Percentiles rank a stretch among this genome's conserved stretches.
Conservation (phyloP, 306 rosid genomes). For the Betula pendula region DNA sequence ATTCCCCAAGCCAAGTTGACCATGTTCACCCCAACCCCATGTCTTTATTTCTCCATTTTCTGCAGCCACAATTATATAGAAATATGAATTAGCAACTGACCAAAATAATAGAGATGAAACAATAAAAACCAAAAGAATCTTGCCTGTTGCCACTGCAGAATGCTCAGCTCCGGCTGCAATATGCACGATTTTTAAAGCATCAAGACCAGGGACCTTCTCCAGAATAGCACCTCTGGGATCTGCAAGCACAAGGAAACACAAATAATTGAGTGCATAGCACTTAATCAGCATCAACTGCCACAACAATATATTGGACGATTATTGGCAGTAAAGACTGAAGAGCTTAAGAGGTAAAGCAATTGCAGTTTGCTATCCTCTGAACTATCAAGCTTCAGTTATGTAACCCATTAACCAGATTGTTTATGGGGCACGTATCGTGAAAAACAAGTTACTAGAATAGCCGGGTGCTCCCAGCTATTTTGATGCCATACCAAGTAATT, state of each 20-base stretch:
- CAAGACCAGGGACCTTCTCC: conserved; percentile 51
- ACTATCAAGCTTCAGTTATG: not conserved
- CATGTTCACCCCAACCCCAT: conserved; percentile 99
- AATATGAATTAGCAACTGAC: not conserved
- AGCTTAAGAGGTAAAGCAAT: conserved; percentile 5
- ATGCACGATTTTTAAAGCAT: conserved; percentile 44
- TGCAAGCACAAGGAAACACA: conserved; percentile 6
- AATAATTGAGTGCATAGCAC: not conserved
- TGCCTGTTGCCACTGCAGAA: conserved; percentile 71
- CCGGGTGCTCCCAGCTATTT: conserved; percentile 4
- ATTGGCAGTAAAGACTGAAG: not conserved
- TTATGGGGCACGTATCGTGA: not conserved
- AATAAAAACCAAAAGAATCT: not conserved
- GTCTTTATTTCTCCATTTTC: conserved; percentile 63
- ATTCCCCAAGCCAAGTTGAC: conserved; percentile 94
- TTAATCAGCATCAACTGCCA: not conserved
- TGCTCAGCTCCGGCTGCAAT: conserved; percentile 90
- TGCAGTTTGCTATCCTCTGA: not conserved
- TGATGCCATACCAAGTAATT: conserved; percentile 47
- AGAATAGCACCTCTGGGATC: conserved; percentile 44
- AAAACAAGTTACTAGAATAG: not conserved
- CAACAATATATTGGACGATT: not conserved
- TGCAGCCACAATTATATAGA: conserved; percentile 20
- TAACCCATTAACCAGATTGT: not conserved
- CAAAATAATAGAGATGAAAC: not conserved